Percentiles rank a stretch among this genome's conserved stretches.
These are phyloP conservation scores for Eutypella sp. DNA, from an alignment of 2,329 filamentous ascomycete genomes.

Conservation along the genomic window DNA sequence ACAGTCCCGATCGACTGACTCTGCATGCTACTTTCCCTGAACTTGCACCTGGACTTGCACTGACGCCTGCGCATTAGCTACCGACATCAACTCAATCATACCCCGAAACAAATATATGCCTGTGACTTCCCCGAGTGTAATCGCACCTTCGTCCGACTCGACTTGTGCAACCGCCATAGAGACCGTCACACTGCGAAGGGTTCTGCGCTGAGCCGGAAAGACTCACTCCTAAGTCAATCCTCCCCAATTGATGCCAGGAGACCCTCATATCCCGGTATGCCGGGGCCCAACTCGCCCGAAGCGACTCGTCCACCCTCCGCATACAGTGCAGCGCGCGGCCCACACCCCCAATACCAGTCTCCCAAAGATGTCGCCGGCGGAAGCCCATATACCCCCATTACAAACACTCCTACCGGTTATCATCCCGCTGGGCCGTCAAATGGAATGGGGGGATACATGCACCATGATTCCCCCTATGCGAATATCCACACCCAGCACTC, in stretches of 20 bases:
- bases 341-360: constrained; percentile 41
- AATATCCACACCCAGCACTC: constrained; percentile 27
- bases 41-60: constrained; percentile 5
- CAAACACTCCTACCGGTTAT: constrained; percentile 35
- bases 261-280: constrained; percentile 33
- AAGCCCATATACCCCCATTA: constrained; percentile 43
- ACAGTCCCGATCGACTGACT: background rate
- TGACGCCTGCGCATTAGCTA: constrained; percentile 47
- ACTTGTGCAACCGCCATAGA: constrained; percentile 80
- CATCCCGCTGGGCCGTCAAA: constrained; percentile 29
- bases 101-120: constrained; percentile 89
- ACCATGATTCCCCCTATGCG: constrained; percentile 33
- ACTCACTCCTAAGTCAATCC: constrained; percentile 54
- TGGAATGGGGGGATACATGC: constrained; percentile 39
- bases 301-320: constrained; percentile 38
- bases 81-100: constrained; percentile 92
- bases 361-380: constrained; percentile 38
- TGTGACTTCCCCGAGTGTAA: constrained; percentile 91
- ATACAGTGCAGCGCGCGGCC: constrained; percentile 35
- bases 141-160: constrained; percentile 86
- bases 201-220: constrained; percentile 70
- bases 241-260: constrained; percentile 39
- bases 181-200: constrained; percentile 77
- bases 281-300: constrained; percentile 44
- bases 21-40: too few relatives aligned